Conservation (phyloP, 108 stramenopile species). For the Discostella stelligeroides region DNA sequence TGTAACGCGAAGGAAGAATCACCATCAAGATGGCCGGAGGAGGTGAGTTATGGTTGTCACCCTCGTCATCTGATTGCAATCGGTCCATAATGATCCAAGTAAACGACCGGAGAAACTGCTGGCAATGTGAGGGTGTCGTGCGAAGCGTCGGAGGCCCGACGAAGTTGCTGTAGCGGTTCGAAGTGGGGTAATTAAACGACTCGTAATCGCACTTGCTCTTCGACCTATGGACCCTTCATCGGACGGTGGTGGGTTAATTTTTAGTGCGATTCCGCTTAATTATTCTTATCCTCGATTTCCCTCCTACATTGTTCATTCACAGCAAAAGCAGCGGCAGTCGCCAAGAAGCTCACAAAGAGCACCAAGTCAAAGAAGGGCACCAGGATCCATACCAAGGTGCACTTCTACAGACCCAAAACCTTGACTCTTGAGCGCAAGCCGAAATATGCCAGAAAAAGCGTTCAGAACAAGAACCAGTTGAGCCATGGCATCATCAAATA, state of each 20-base stretch:
- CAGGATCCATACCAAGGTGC: slow-evolving; percentile 97
- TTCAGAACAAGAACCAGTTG: slow-evolving; percentile 73
- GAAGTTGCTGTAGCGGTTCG: no score
- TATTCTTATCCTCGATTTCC: no score
- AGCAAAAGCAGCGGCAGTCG: slow-evolving; percentile 88
- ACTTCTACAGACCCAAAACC: slow-evolving; percentile 99
- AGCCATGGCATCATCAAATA: slow-evolving; percentile 95
- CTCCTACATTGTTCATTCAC: slow-evolving; percentile 1
- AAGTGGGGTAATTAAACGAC: no score
- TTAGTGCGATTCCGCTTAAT: no score
- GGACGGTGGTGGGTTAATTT: no score
- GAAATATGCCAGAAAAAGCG: slow-evolving; percentile 84
- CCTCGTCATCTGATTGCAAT: no score
- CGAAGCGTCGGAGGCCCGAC: no score
- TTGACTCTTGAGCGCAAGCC: slow-evolving; percentile 85
- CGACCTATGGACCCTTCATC: no score
- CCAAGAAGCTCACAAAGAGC: slow-evolving; percentile 91
- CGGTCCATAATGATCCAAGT: no score
- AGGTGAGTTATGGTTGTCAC: slow-evolving; percentile 19
- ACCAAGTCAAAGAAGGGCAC: slow-evolving; percentile 93
- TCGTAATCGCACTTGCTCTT: no score
- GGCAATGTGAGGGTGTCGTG: no score
- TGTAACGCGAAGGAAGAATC: background rate
- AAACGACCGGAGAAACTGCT: background rate
- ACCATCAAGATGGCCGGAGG: slow-evolving; percentile 21